Percentiles rank a stretch among this genome's conserved stretches.
Evolutionary conservation across 2,329 filamentous ascomycete genomes (phyloP).

Genomic region (Diaporthe amygdali): DNA sequence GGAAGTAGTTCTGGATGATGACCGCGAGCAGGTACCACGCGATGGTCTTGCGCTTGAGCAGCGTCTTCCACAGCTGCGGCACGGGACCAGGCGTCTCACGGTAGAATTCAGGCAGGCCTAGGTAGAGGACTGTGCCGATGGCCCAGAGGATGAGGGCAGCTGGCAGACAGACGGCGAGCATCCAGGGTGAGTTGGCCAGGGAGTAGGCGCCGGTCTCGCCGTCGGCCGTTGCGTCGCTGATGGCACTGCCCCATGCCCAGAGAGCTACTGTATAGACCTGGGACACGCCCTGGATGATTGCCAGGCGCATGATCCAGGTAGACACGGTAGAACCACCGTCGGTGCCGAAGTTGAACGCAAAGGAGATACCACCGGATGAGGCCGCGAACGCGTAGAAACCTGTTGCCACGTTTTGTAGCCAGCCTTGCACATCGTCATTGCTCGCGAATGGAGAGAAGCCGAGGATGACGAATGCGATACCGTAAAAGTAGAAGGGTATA

Average conservation of each 20-base stretch:
- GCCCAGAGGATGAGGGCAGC: constrained; percentile 61
- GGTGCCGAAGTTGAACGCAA: constrained; percentile 69
- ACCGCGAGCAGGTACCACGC: constrained; percentile 68
- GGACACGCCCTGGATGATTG: constrained; percentile 67
- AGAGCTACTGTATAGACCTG: constrained; percentile 66
- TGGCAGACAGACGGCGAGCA: constrained; percentile 56
- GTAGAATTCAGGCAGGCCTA: constrained; percentile 69
- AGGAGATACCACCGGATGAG: constrained; percentile 66
- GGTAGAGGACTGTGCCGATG: constrained; percentile 58
- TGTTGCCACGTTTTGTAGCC: constrained; percentile 65
- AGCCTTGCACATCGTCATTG: constrained; percentile 44
- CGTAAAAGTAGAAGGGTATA: constrained; percentile 65
- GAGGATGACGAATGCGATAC: constrained; percentile 62
- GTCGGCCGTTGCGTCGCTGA: constrained; percentile 45
- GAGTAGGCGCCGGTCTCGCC: constrained; percentile 36
- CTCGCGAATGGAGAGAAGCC: constrained; percentile 59
- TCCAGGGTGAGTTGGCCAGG: constrained; percentile 32
- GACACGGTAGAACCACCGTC: constrained; percentile 67
- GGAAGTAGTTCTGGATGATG: constrained; percentile 67
- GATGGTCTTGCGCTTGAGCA: constrained; percentile 65
- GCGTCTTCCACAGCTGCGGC: constrained; percentile 65
- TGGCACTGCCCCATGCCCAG: constrained; percentile 67
- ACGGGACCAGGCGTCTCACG: constrained; percentile 64
- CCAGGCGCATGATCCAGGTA: constrained; percentile 70
- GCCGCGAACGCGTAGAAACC: constrained; percentile 66